phyloP scores from a whole-genome alignment of 2,329 filamentous ascomycete genomes.

The Colletotrichum noveboracense region DNA sequence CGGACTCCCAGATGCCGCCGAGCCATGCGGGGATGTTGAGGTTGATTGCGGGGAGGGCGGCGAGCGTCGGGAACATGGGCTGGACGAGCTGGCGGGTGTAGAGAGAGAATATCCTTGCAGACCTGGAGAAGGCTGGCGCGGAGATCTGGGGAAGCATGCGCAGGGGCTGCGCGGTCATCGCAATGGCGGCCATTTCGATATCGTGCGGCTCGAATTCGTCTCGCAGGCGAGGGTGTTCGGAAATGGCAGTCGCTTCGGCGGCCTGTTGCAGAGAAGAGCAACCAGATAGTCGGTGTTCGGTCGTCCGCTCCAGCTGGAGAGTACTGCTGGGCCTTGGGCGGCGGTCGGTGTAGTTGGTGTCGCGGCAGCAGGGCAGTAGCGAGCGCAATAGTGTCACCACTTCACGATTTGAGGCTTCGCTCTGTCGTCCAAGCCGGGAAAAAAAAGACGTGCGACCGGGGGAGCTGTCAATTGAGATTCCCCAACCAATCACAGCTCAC shows the following conservation, averaged over 20 bases:
- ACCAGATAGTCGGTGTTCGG: too few species aligned
- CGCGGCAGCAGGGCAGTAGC: not conserved
- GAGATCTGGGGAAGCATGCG: conserved; percentile 56
- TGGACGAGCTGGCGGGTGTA: conserved; percentile 51
- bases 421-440: not conserved
- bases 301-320: not conserved
- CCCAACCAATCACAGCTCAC: conserved; percentile 20
- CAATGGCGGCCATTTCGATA: conserved; percentile 48
- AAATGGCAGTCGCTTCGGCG: not conserved
- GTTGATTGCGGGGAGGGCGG: conserved; percentile 67
- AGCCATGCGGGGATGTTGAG: conserved; percentile 64
- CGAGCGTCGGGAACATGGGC: conserved; percentile 57
- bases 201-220: conserved; percentile 6
- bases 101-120: conserved; percentile 47
- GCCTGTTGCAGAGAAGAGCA: not conserved
- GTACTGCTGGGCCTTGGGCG: not conserved
- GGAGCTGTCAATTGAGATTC: conserved; percentile 17
- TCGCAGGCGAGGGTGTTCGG: not conserved
- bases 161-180: conserved; percentile 23
- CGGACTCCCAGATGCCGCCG: conserved; percentile 88
- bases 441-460: conserved; percentile 11
- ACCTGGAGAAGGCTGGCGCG: conserved; percentile 42
- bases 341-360: not conserved
- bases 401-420: not conserved
- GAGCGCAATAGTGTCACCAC: not conserved